These are phyloP conservation scores for Pythium biforme DNA, from an alignment of 352 stramenopile species.

Conservation along the genomic window DNA sequence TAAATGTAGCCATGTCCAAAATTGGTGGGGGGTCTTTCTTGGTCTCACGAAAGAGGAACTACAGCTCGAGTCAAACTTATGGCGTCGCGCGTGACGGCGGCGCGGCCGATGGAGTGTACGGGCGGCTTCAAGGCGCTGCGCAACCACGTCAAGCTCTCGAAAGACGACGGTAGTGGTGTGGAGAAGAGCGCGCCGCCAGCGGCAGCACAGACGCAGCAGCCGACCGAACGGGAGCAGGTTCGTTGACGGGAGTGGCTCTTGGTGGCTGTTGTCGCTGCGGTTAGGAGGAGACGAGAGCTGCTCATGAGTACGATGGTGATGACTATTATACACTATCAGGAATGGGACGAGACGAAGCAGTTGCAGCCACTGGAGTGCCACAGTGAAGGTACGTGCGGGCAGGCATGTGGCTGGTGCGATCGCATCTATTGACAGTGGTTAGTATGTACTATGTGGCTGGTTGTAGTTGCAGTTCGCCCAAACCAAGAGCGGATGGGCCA, in stretches of 20 bases:
- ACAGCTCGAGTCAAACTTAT: neutral
- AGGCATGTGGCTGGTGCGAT: too few species aligned
- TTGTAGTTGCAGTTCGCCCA: neutral
- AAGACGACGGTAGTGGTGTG: conserved; percentile 8
- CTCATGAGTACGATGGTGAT: too few species aligned
- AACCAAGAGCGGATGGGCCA: conserved; percentile 33
- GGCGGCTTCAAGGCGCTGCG: conserved; percentile 41
- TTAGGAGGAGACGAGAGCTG: too few species aligned
- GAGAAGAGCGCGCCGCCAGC: neutral
- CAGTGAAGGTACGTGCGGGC: conserved; percentile 14
- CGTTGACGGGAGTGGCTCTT: neutral
- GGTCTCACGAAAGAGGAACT: neutral
- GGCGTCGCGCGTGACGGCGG: neutral
- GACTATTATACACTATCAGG: neutral
- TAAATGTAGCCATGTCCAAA: conserved; percentile 7
- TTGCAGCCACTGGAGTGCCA: conserved; percentile 17
- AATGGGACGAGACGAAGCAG: conserved; percentile 4
- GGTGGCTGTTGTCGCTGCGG: too few species aligned
- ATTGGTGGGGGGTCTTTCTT: too few species aligned
- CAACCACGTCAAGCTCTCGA: conserved; percentile 39
- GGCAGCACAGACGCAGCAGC: neutral
- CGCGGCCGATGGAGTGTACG: conserved; percentile 24
- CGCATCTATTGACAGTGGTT: too few species aligned
- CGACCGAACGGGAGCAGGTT: conserved; percentile 6
- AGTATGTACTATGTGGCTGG: too few species aligned